A percentile compares a stretch with the other conserved stretches of the same genome.
phyloP scores from a whole-genome alignment of 306 rosid species.

The Prunus mongolica region DNA sequence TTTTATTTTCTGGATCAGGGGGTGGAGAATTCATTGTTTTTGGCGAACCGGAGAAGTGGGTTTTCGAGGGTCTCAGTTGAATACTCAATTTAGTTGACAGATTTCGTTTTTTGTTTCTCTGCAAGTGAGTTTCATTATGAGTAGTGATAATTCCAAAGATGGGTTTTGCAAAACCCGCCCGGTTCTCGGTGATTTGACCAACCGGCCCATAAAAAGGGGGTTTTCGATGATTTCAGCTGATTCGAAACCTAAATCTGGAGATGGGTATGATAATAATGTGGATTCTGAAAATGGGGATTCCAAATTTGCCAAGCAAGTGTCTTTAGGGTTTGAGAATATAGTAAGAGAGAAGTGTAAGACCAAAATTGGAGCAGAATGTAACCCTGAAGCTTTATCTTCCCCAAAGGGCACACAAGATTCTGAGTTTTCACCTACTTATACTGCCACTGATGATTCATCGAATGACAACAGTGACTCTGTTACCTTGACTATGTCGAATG shows the following conservation, averaged over 20 bases:
- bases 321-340: constrained; percentile 26
- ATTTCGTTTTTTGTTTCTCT: not conserved
- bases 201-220: constrained; percentile 47
- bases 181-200: constrained; percentile 56
- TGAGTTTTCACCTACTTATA: constrained; percentile 19
- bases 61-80: not conserved
- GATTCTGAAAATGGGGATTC: constrained; percentile 22
- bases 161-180: constrained; percentile 39
- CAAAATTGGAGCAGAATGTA: constrained; percentile 3
- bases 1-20: not conserved
- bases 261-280: constrained; percentile 5
- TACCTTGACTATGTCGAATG: constrained; percentile 4
- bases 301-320: constrained; percentile 28
- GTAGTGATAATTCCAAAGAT: constrained; percentile 37
- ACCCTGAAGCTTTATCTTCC: constrained; percentile 9
- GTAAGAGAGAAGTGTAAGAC: constrained; percentile 23
- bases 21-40: not conserved
- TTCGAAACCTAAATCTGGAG: constrained; percentile 25
- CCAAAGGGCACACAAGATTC: constrained; percentile 23
- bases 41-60: constrained; percentile 8
- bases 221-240: constrained; percentile 41
- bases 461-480: constrained; percentile 14
- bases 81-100: not conserved
- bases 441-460: constrained; percentile 14
- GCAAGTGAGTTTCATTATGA: constrained; percentile 31